phyloP scores from a whole-genome alignment of 352 stramenopile genomes.

The Thraustochytrium sp. region DNA sequence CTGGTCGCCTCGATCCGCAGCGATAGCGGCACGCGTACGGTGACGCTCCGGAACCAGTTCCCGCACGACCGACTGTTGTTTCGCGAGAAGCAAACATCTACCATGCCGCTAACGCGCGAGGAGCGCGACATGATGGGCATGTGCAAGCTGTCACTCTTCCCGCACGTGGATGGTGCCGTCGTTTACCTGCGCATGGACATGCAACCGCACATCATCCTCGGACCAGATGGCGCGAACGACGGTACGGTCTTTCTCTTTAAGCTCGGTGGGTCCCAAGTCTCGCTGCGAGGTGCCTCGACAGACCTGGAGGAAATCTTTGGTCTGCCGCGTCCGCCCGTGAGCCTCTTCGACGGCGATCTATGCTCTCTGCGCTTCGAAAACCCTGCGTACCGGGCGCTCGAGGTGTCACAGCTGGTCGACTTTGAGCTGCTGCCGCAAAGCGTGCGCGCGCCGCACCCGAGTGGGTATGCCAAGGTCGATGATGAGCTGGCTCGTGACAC shows the following conservation, averaged over 20 bases:
- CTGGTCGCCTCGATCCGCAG: not conserved
- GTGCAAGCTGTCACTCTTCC: slow-evolving; percentile 13
- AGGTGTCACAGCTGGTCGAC: slow-evolving; percentile 28
- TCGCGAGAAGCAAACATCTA: not conserved
- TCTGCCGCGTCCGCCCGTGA: not conserved
- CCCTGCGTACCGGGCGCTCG: not conserved
- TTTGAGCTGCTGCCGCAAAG: slow-evolving; percentile 1
- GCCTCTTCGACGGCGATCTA: not conserved
- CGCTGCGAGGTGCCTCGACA: not conserved
- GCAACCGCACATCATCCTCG: not conserved
- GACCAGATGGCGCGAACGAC: not conserved
- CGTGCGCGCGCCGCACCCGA: not conserved
- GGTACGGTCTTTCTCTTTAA: not conserved
- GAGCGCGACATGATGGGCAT: slow-evolving; percentile 21
- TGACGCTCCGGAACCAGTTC: slow-evolving; percentile 2
- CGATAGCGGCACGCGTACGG: not conserved
- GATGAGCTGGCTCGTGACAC: not conserved
- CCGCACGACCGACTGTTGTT: not conserved
- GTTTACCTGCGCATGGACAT: slow-evolving; percentile 11
- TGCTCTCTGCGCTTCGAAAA: not conserved
- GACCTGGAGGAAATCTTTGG: slow-evolving; percentile 12
- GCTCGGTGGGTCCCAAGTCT: not conserved
- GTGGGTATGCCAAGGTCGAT: not conserved
- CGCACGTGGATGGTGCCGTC: not conserved
- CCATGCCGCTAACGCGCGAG: not conserved